Conservation (phyloP, 768 basidiomycete genomes). For the Mycena epipterygia region DNA sequence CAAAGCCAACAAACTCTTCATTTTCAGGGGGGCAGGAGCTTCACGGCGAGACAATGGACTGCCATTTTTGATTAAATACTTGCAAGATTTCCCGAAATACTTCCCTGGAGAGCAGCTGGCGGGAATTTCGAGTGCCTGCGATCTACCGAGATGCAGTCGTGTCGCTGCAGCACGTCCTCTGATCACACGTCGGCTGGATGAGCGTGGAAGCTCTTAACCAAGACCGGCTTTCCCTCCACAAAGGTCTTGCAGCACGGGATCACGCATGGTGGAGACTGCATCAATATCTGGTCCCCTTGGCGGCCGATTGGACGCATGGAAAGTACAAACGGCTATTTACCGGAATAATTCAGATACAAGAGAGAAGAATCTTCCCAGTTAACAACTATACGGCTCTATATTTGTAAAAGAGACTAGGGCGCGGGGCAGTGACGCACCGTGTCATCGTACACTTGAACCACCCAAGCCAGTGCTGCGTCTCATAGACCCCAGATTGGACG, state of each 20-base stretch:
- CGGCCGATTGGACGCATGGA: conserved; percentile 10
- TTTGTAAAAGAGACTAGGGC: background rate
- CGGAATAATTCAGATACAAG: conserved; percentile 21
- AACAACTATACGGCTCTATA: background rate
- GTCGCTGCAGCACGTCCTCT: conserved; percentile 2
- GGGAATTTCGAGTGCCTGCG: background rate
- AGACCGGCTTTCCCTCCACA: background rate
- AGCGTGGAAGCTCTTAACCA: background rate
- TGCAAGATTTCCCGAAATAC: conserved; percentile 33
- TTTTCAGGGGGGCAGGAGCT: background rate
- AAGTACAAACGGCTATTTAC: conserved; percentile 34
- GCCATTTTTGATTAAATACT: conserved; percentile 25
- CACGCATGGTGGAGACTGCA: conserved; percentile 12
- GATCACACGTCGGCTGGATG: conserved; percentile 3
- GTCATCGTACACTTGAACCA: conserved; percentile 78
- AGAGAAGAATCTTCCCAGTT: background rate
- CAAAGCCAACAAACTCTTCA: conserved; percentile 43
- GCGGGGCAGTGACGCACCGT: conserved; percentile 5
- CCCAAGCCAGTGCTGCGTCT: conserved; percentile 86
- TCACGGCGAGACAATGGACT: background rate
- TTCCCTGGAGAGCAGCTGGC: conserved; percentile 2
- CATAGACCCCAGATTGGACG: conserved; percentile 78
- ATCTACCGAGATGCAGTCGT: conserved; percentile 8
- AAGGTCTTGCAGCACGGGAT: conserved; percentile 26
- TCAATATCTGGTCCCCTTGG: background rate